Evolutionary conservation across 345 rosid genomes (phyloP).

Genomic region (Aegle marmelos): DNA sequence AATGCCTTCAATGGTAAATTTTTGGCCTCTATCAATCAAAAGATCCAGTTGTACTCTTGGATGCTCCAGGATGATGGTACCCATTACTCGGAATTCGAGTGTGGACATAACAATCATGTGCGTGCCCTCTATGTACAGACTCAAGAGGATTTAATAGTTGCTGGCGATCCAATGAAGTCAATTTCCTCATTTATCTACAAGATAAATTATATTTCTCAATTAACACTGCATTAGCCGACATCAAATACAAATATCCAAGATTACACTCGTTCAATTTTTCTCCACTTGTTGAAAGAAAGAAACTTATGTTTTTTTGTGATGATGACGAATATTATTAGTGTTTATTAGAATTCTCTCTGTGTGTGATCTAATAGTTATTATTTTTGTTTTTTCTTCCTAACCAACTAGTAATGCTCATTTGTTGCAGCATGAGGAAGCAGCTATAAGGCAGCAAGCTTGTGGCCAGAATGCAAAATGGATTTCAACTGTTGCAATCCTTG

Average conservation of each 20-base stretch:
- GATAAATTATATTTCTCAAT: conserved; percentile 30
- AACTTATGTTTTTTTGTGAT: background rate
- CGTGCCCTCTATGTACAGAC: conserved; percentile 85
- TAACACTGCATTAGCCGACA: too few relatives aligned
- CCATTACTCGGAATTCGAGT: conserved; percentile 82
- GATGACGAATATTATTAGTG: background rate
- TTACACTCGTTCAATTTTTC: too few relatives aligned
- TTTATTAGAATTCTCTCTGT: background rate
- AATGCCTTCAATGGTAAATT: conserved; percentile 90
- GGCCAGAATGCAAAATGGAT: conserved; percentile 91
- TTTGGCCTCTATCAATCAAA: conserved; percentile 85
- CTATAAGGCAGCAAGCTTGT: conserved; percentile 78
- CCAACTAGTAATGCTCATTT: background rate
- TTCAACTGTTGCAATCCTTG: conserved; percentile 88
- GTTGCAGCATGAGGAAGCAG: conserved; percentile 80
- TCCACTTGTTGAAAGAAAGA: too few relatives aligned
- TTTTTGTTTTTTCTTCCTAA: background rate
- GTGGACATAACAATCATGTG: conserved; percentile 86
- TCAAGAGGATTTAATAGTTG: conserved; percentile 94
- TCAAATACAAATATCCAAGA: too few relatives aligned
- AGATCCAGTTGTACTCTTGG: conserved; percentile 89
- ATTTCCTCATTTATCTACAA: conserved; percentile 87
- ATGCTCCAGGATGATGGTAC: conserved; percentile 85
- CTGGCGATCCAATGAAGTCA: conserved; percentile 91
- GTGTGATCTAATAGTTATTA: background rate